Conservation (phyloP, 768 basidiomycete genomes). For the Russula sp. region DNA sequence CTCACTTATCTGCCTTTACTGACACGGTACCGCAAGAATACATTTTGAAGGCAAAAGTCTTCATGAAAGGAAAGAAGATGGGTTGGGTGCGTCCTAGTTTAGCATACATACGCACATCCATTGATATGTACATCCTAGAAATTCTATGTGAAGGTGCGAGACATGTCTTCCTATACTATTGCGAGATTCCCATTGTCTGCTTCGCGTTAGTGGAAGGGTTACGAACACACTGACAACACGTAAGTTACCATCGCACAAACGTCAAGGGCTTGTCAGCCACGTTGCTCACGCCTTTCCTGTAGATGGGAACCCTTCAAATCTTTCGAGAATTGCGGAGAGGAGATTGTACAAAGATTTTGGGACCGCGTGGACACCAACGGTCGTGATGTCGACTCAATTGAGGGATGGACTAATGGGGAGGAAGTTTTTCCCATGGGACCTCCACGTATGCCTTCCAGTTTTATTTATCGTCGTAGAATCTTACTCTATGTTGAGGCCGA, state of each 20-base stretch:
- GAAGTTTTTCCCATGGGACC: slow-evolving; percentile 26
- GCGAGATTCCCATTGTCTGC: background rate
- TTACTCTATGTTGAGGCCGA: slow-evolving; percentile 16
- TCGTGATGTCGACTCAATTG: slow-evolving; percentile 20
- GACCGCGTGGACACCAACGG: slow-evolving; percentile 25
- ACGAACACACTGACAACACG: slow-evolving; percentile 27
- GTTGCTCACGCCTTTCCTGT: slow-evolving; percentile 4
- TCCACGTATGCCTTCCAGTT: slow-evolving; percentile 17
- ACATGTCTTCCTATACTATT: background rate
- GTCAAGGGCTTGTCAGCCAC: background rate
- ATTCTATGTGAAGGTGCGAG: slow-evolving; percentile 27
- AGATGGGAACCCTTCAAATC: slow-evolving; percentile 31
- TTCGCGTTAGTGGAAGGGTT: slow-evolving; percentile 28
- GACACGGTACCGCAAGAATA: slow-evolving; percentile 15
- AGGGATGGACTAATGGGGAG: slow-evolving; percentile 27
- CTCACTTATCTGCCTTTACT: background rate
- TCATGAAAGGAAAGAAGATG: slow-evolving; percentile 30
- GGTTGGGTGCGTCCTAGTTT: slow-evolving; percentile 25
- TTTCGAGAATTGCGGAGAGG: slow-evolving; percentile 26
- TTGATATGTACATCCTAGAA: slow-evolving; percentile 20
- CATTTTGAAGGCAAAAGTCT: slow-evolving; percentile 28
- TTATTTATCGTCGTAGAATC: background rate
- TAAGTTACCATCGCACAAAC: slow-evolving; percentile 2
- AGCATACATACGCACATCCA: background rate
- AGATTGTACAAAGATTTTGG: slow-evolving; percentile 24